Percentiles rank a stretch among this genome's conserved stretches.
phyloP scores from a whole-genome alignment of 2,329 filamentous ascomycete genomes.

The Penicillium verrucosum region DNA sequence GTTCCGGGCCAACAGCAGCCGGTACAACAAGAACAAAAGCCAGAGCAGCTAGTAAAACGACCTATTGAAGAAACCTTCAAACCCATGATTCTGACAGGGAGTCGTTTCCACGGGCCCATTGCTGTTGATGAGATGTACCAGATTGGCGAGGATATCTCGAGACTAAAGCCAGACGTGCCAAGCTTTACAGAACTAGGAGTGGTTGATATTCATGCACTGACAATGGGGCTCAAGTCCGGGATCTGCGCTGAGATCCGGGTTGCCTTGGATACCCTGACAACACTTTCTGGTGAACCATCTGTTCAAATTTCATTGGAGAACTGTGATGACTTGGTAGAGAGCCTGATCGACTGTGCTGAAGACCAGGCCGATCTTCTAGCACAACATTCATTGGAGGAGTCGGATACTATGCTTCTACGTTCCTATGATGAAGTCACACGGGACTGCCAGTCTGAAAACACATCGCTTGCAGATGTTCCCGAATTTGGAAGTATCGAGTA shows the following conservation, averaged over 20 bases:
- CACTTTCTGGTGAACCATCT: conserved; percentile 63
- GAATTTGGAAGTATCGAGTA: conserved; percentile 74
- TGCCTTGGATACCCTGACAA: conserved; percentile 78
- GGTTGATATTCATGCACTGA: conserved; percentile 86
- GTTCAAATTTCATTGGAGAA: conserved; percentile 66
- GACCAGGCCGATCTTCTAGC: conserved; percentile 81
- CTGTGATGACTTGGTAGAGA: conserved; percentile 86
- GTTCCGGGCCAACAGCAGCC: conserved; percentile 26
- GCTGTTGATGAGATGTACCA: conserved; percentile 63
- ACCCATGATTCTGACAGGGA: conserved; percentile 45
- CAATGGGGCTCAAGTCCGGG: conserved; percentile 83
- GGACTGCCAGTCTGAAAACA: conserved; percentile 70
- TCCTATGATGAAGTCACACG: conserved; percentile 86
- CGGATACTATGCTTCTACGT: conserved; percentile 76
- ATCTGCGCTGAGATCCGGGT: conserved; percentile 86
- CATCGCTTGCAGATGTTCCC: conserved; percentile 67
- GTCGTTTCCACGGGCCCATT: conserved; percentile 68
- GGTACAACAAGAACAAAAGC: conserved; percentile 30
- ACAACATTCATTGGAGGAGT: conserved; percentile 79
- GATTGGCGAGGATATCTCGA: conserved; percentile 64
- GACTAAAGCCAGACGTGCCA: conserved; percentile 71
- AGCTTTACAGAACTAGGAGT: conserved; percentile 73
- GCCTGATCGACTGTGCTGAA: conserved; percentile 84
- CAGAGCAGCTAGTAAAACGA: conserved; percentile 34
- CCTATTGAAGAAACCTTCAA: conserved; percentile 47